Conservation (phyloP, 345 rosid genomes). For the Acer negundo region DNA sequence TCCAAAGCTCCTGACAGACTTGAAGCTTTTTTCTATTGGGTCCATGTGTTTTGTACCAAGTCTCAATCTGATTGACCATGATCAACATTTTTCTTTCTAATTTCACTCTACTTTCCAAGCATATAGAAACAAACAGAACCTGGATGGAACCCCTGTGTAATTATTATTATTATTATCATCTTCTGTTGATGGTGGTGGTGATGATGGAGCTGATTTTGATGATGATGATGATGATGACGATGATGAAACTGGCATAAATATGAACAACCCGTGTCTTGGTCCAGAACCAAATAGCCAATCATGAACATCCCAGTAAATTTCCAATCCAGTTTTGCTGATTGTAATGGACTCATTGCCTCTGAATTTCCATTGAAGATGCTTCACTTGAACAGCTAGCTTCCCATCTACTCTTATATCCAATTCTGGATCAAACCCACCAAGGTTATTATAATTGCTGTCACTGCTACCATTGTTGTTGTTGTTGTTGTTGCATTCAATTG, state of each 20-base stretch:
- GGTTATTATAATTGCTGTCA: not conserved
- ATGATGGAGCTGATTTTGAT: constrained; percentile 20
- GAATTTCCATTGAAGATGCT: constrained; percentile 62
- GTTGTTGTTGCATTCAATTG: constrained; percentile 39
- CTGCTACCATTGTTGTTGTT: not conserved
- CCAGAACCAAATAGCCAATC: constrained; percentile 60
- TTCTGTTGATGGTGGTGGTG: constrained; percentile 17
- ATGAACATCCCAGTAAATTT: constrained; percentile 60
- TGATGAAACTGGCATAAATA: constrained; percentile 44
- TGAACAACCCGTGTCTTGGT: constrained; percentile 51
- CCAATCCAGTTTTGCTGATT: constrained; percentile 35
- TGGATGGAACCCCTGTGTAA: constrained; percentile 27
- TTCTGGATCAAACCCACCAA: constrained; percentile 35
- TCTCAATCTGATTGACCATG: constrained; percentile 6
- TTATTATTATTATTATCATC: constrained; percentile 16
- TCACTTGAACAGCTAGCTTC: constrained; percentile 37
- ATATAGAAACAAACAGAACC: constrained; percentile 52
- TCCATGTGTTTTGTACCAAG: constrained; percentile 27
- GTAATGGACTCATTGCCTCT: constrained; percentile 51
- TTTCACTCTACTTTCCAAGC: constrained; percentile 51
- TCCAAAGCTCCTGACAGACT: not conserved
- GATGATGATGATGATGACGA: constrained; percentile 10
- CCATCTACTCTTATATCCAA: constrained; percentile 57
- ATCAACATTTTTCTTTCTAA: constrained; percentile 6
- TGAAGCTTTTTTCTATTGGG: constrained; percentile 35